Evolutionary conservation across 2,329 filamentous ascomycete genomes (phyloP).

Genomic region (Coniochaeta pulveracea): DNA sequence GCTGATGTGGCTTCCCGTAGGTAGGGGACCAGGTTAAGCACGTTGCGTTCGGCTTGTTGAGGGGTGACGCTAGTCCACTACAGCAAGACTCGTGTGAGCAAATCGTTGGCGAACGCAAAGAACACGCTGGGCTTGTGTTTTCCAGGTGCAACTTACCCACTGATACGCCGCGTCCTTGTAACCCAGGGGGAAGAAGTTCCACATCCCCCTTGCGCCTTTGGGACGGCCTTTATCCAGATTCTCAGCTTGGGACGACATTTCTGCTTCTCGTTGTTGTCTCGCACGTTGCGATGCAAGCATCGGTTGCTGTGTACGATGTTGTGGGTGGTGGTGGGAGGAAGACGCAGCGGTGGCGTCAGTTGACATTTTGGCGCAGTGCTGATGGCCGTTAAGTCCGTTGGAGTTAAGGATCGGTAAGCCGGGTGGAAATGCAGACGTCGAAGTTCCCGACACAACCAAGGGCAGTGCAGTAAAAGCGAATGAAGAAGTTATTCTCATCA

Average conservation of each 20-base stretch:
- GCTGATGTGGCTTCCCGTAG: conserved; percentile 58
- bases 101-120: no score
- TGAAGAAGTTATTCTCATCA: conserved; percentile 3
- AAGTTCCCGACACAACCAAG: conserved; percentile 1
- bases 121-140: no score
- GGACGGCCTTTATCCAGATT: conserved; percentile 3
- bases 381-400: neutral
- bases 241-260: no score
- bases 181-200: conserved; percentile 65
- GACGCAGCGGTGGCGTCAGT: conserved; percentile 12
- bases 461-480: conserved; percentile 2
- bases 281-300: conserved; percentile 13
- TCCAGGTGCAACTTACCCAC: conserved; percentile 52
- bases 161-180: conserved; percentile 88
- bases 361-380: conserved; percentile 14
- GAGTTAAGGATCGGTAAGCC: neutral
- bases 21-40: conserved; percentile 77
- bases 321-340: conserved; percentile 2
- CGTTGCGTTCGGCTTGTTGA: conserved; percentile 73
- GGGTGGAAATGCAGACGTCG: neutral
- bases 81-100: conserved; percentile 7
- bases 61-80: conserved; percentile 83
- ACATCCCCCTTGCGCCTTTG: conserved; percentile 34
- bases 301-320: conserved; percentile 11
- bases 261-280: conserved; percentile 6